Evolutionary conservation across 257 asterid species (phyloP), one percentile per base, ranked within the genome.

Genomic region (Datura wrightii): DNA sequence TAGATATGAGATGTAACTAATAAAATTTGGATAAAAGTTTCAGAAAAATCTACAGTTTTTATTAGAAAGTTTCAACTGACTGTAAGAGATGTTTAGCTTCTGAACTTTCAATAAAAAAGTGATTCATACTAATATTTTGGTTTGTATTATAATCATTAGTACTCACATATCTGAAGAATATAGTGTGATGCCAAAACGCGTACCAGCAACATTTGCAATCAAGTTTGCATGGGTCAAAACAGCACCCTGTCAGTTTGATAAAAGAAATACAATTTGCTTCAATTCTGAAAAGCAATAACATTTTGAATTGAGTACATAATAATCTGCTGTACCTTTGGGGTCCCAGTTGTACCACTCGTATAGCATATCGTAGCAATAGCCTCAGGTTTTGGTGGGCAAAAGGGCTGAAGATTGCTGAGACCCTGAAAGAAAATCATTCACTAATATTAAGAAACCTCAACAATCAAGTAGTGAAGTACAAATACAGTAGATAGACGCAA

Each of bases 281-380:
- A 67, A 6, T 67, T 37, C 13, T 67, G 11, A 4, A 67, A 37
- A 39, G 31, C 76, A 67, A 39, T 37, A 67, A 16, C 52, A 67
- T 67, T 37, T 14, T 14, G 62, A 41, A 59, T 52, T 79, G 31
- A 67, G 50, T 37, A 67, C 10, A 37, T 37, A 39, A 39, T 67
- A 67, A 15, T 67, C 24, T 67, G 13, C 3, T 7, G 78, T 67
- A 96, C 99, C 98, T 94, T 96, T 50, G 98, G 99, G 44, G 99
- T 96, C 82, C 98, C 99, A 62, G 99, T 96, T 79, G 99, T 95
- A 52, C 99, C 98, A 86, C 98, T 95, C 31, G 97, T 94, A 85
- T 95, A 94, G 91, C 97, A 96, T 90, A 96, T 89, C 9, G 98
- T 96, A 24, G 97, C 97, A 71, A 89, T 82, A 71, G 93, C 96